These are phyloP conservation scores for Leccinum rimulosum DNA, from an alignment of 768 basidiomycete genomes.

Conservation along the genomic window DNA sequence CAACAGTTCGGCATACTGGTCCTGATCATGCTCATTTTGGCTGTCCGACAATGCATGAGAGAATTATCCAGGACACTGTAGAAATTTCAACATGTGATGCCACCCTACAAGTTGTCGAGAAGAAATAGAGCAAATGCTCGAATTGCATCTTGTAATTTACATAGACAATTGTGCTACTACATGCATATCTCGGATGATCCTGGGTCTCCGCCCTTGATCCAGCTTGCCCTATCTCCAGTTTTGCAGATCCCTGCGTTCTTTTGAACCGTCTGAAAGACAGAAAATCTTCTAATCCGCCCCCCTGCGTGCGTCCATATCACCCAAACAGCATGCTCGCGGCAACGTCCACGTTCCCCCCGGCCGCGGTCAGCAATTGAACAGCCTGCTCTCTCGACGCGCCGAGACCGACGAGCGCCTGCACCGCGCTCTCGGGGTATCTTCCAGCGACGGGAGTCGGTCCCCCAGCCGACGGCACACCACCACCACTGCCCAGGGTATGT, in stretches of 20 bases:
- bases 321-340: constrained; percentile 87
- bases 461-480: background rate
- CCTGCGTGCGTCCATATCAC: background rate
- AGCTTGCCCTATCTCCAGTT: background rate
- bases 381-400: constrained; percentile 80
- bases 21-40: background rate
- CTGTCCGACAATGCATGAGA: too few species aligned
- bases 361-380: constrained; percentile 69
- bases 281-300: background rate
- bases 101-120: background rate
- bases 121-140: background rate
- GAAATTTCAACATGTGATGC: too few species aligned
- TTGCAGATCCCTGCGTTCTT: background rate
- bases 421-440: constrained; percentile 56
- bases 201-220: background rate
- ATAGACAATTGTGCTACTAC: background rate
- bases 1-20: constrained; percentile 30
- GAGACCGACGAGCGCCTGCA: constrained; percentile 68
- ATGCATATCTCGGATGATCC: background rate
- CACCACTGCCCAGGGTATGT: constrained; percentile 47
- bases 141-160: background rate
- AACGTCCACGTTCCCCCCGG: constrained; percentile 83
- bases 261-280: background rate
- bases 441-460: constrained; percentile 41
- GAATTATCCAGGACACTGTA: background rate